Evolutionary conservation across 1,284 basidiomycete species (phyloP), one percentile per base, ranked within the genome.

Genomic region (Microstroma glucosiphilum): DNA sequence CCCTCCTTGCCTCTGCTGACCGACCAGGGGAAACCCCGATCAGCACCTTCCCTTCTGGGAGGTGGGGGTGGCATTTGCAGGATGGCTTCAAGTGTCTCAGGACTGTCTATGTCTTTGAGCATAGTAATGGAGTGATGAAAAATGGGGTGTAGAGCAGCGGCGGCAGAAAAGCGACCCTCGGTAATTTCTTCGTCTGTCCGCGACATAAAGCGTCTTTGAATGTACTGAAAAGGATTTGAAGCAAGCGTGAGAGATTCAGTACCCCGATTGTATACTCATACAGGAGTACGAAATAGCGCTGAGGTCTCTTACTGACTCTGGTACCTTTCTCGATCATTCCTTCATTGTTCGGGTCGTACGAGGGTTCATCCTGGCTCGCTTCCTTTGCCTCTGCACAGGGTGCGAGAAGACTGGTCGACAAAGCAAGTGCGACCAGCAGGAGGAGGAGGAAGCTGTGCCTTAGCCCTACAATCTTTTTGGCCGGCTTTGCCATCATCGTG

Each of bases 141-240:
- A 3, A 6, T 23, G n/a, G 46, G 46, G 11, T 48, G 17, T 23
- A 48, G 46, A n/a, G 46, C 23, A 7, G 46, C 46, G 46, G 46
- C 46, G 3, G 23, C 23, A 4, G 7, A 23, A 12, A 48, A 23
- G 23, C 46, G 46, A 3, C n/a, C 46, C n/a, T 23, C 46, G 4
- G 46, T 48, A 12, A 48, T 48, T 12, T 48, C 46, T 12, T 48
- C 46, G 46, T 48, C 46, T 48, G 46, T 48, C n/a, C 46, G 46
- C 7, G n/a, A n/a, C 46, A 48, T 48, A 23, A 48, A n/a, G n/a
- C 46, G 17, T 23, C 23, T 48, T 48, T n/a, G 46, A 48, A 48
- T 48, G 46, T 48, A n/a, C 23, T n/a, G 17, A 3, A n/a, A 3
- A 48, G 46, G 7, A 48, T 4, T 48, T 4, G 23, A 3, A 23